These are phyloP conservation scores for Funneliformis geosporum DNA, from an alignment of 192 early-diverging fungal genomes.

Conservation along the genomic window DNA sequence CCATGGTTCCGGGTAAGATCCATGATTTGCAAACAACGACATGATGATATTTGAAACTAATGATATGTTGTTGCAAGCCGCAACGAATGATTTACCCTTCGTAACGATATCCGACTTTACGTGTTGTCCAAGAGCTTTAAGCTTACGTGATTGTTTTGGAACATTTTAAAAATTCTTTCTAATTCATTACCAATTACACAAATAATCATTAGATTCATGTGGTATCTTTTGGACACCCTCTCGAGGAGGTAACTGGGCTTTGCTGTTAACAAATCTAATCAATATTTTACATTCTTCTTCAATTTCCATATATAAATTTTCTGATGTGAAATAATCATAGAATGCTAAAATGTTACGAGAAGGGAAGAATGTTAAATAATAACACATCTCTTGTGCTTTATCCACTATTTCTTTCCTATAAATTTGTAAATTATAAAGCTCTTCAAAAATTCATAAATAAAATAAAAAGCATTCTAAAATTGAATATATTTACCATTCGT, in stretches of 20 bases:
- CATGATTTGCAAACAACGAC: conserved; percentile 33
- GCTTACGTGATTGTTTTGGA: conserved; percentile 1
- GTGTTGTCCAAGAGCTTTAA: not conserved
- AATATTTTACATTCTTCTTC: conserved; percentile 16
- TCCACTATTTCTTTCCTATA: conserved; percentile 1
- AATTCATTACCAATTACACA: conserved; percentile 7
- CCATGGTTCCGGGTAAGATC: conserved; percentile 21
- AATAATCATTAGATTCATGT: not conserved
- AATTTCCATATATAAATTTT: not conserved
- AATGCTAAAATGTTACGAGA: conserved; percentile 27
- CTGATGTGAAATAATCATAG: conserved; percentile 21
- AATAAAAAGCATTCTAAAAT: not conserved
- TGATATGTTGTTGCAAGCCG: conserved; percentile 14
- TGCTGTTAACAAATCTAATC: conserved; percentile 11
- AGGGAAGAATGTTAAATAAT: conserved; percentile 34
- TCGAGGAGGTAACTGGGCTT: not conserved
- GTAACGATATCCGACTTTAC: conserved; percentile 13
- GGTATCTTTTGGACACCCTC: not conserved
- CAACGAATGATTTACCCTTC: conserved; percentile 22
- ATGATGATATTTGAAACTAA: conserved; percentile 27
- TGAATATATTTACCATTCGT: not conserved
- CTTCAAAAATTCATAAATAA: not conserved
- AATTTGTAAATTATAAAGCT: not conserved
- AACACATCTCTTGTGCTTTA: conserved; percentile 10
- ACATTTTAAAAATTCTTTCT: not conserved